Conservation (phyloP, 352 stramenopile species). For the Phytophthora meadii region DNA sequence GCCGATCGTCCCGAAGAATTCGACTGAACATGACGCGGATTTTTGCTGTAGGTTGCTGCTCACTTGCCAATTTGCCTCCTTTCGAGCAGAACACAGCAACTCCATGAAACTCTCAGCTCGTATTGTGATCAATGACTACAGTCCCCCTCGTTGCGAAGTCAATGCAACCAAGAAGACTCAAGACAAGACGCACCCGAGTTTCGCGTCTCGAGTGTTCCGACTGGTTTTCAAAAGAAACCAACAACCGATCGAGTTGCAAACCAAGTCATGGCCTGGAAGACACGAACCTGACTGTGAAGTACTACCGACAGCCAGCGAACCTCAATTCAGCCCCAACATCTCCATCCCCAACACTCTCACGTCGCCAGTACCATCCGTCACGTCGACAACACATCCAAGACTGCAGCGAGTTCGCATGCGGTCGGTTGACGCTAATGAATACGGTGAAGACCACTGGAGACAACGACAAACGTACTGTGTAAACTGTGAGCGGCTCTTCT, state of each 20-base stretch:
- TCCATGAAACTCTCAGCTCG: too few species aligned
- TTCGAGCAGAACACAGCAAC: too few species aligned
- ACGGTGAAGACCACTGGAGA: conserved; percentile 10
- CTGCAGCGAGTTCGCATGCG: not conserved
- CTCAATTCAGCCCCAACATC: conserved; percentile 16
- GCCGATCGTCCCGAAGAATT: not conserved
- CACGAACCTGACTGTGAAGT: not conserved
- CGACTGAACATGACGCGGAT: not conserved
- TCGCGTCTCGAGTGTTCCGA: conserved; percentile 16
- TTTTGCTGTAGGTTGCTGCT: not conserved
- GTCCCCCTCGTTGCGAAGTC: not conserved
- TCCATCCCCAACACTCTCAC: conserved; percentile 5
- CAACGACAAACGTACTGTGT: conserved; percentile 21
- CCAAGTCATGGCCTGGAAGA: conserved; percentile 27
- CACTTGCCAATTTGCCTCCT: conserved; percentile 14
- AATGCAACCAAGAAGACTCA: not conserved
- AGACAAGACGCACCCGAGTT: conserved; percentile 4
- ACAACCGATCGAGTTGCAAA: not conserved
- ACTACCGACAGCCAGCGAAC: not conserved
- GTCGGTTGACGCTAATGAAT: not conserved
- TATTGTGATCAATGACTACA: not conserved
- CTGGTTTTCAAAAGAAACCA: conserved; percentile 9
- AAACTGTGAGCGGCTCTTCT: conserved; percentile 33
- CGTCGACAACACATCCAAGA: not conserved
- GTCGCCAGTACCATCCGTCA: not conserved